phyloP scores from a whole-genome alignment of 306 rosid species.

The Castanea crenata region DNA sequence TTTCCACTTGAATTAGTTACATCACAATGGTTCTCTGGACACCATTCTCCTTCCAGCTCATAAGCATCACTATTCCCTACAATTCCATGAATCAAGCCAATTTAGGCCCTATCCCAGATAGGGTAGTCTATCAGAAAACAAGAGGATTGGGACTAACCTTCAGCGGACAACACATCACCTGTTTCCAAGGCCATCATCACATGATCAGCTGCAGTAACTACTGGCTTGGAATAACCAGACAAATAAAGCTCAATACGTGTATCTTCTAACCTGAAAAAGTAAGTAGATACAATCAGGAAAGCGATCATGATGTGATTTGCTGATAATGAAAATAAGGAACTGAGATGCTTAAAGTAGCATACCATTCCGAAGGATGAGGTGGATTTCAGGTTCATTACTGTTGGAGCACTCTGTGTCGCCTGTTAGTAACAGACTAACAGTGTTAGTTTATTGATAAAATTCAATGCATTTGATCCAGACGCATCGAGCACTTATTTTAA shows the following conservation, averaged over 20 bases:
- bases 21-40: conserved; percentile 37
- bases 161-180: conserved; percentile 29
- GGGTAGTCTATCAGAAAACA: background rate
- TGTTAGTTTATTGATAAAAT: conserved; percentile 23
- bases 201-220: conserved; percentile 36
- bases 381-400: conserved; percentile 48
- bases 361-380: conserved; percentile 79
- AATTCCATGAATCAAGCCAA: conserved; percentile 13
- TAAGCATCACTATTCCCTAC: conserved; percentile 31
- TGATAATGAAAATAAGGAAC: background rate
- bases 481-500: too few species aligned
- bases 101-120: background rate
- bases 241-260: conserved; percentile 81
- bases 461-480: conserved; percentile 11
- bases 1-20: conserved; percentile 17
- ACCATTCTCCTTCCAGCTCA: conserved; percentile 50
- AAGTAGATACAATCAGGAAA: background rate
- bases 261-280: conserved; percentile 73
- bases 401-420: conserved; percentile 36
- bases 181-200: conserved; percentile 26
- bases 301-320: background rate
- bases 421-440: conserved; percentile 23
- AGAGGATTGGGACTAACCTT: conserved; percentile 44
- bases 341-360: background rate
- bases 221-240: conserved; percentile 63